phyloP scores from a whole-genome alignment of 2,329 filamentous ascomycete species.

The Paracamarosporium sp. region DNA sequence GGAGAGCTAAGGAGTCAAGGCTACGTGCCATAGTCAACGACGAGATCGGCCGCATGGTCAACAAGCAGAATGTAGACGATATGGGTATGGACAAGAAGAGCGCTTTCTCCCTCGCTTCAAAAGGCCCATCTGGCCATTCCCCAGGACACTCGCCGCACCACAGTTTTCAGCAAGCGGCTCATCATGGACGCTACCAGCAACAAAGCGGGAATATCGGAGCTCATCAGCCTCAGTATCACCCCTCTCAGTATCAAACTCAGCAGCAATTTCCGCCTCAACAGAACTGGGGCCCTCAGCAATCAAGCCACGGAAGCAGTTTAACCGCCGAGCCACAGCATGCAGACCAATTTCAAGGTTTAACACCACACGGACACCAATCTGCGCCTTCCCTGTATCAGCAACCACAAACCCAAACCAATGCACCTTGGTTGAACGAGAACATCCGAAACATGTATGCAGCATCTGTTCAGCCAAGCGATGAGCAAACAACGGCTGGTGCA shows the following conservation, averaged over 20 bases:
- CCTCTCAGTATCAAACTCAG: background rate
- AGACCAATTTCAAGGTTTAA: background rate
- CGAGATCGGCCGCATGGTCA: background rate
- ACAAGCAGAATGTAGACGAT: background rate
- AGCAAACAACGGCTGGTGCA: background rate
- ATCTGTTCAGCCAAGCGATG: background rate
- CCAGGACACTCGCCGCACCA: constrained; percentile 3
- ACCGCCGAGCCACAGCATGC: background rate
- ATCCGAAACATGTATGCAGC: background rate
- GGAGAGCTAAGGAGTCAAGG: constrained; percentile 4
- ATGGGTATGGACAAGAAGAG: constrained; percentile 1
- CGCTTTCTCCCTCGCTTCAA: background rate
- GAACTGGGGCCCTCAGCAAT: background rate
- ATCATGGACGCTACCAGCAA: background rate
- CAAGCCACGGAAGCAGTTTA: background rate
- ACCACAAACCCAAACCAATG: background rate
- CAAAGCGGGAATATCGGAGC: background rate
- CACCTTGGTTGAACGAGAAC: background rate
- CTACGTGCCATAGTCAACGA: background rate
- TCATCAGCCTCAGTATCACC: background rate
- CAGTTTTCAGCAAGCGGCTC: background rate
- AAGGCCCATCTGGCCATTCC: background rate
- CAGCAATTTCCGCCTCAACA: background rate
- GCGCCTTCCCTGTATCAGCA: background rate
- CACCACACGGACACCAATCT: background rate